Evolutionary conservation across 257 asterid species (phyloP).

Genomic region (Phtheirospermum japonicum): DNA sequence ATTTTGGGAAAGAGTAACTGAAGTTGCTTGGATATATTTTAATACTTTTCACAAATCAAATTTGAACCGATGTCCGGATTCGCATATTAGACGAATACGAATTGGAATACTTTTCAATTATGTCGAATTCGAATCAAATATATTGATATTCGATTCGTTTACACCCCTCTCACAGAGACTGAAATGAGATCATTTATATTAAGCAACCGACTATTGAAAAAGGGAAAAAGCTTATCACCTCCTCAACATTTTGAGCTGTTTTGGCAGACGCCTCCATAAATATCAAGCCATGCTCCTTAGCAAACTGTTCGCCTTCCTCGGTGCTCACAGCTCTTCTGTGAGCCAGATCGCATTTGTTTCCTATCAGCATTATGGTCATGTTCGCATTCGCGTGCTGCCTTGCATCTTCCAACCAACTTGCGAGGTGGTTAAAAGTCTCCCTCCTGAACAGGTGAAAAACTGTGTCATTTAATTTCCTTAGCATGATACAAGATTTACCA

Average conservation of each 20-base stretch:
- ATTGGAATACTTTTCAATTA: no score
- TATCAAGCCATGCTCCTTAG: slow-evolving; percentile 68
- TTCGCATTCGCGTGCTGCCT: slow-evolving; percentile 72
- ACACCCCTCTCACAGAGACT: background rate
- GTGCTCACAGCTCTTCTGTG: slow-evolving; percentile 83
- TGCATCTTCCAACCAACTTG: slow-evolving; percentile 84
- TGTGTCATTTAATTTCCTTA: background rate
- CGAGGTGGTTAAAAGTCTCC: slow-evolving; percentile 81
- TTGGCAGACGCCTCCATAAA: slow-evolving; percentile 92
- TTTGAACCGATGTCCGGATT: no score
- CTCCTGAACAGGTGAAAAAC: slow-evolving; percentile 42
- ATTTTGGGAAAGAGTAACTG: no score
- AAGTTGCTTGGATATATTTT: no score
- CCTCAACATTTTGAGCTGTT: slow-evolving; percentile 84
- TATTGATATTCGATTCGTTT: no score
- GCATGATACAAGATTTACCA: background rate
- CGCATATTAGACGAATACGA: no score
- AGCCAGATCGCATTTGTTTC: slow-evolving; percentile 68
- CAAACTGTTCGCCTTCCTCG: slow-evolving; percentile 83
- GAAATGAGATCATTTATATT: background rate
- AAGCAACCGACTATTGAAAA: background rate
- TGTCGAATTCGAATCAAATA: no score
- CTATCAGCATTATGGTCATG: slow-evolving; percentile 76
- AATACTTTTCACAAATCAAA: no score
- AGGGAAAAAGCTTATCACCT: slow-evolving; percentile 40